A percentile compares a stretch with the other conserved stretches of the same genome.
phyloP scores from a whole-genome alignment of 177 flowering plant species.

The Telopea speciosissima region DNA sequence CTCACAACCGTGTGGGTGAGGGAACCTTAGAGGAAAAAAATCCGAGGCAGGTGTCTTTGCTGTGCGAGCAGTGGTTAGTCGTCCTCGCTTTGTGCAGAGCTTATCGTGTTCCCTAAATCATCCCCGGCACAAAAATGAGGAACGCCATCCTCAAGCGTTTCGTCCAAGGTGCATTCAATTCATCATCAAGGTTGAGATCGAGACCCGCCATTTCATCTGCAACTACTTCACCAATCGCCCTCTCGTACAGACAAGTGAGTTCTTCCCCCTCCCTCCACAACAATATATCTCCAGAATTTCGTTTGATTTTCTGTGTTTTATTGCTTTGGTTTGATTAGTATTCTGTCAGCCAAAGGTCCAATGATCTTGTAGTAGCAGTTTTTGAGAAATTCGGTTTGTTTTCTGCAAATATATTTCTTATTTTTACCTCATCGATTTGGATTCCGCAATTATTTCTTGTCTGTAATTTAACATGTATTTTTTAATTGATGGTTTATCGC shows the following conservation, averaged over 20 bases:
- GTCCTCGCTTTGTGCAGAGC: background rate
- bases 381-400: background rate
- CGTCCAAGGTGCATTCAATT: conserved; percentile 6
- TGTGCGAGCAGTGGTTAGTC: too few species aligned
- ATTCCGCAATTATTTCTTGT: background rate
- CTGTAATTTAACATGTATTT: background rate
- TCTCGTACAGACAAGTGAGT: conserved; percentile 17
- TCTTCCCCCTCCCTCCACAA: background rate
- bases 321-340: background rate
- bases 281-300: background rate
- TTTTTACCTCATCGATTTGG: background rate
- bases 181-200: conserved; percentile 9
- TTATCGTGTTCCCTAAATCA: background rate
- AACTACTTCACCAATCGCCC: background rate
- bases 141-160: conserved; percentile 17
- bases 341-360: background rate
- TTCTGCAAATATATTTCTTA: background rate
- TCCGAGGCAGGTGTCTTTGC: too few species aligned
- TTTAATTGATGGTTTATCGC: background rate
- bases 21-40: too few species aligned
- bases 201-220: conserved; percentile 11
- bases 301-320: background rate
- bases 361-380: background rate
- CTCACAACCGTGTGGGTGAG: too few species aligned
- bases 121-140: conserved; percentile 12